Evolutionary conservation across 495 filamentous ascomycete species (phyloP).

Genomic region (Penicillium cinerascens): DNA sequence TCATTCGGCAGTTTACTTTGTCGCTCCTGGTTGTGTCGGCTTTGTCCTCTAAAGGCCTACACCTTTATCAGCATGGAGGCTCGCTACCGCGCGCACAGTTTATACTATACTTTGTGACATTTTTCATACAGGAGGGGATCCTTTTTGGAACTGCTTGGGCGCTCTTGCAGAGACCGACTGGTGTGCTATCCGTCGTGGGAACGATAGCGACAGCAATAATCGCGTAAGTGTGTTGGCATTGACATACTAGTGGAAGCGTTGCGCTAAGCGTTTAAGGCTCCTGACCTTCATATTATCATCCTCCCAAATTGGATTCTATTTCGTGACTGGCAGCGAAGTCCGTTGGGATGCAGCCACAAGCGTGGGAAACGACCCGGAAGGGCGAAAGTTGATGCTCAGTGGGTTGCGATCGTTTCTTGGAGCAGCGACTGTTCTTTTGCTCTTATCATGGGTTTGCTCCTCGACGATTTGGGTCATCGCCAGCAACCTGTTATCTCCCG

Average conservation of each 20-base stretch:
- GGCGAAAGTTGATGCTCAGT: conserved; percentile 22
- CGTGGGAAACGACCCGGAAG: conserved; percentile 21
- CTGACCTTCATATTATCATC: conserved; percentile 16
- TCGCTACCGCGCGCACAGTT: conserved; percentile 8
- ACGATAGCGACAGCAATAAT: not conserved
- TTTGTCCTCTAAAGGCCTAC: conserved; percentile 18
- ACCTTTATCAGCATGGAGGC: conserved; percentile 20
- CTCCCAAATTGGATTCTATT: conserved; percentile 24
- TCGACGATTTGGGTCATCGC: conserved; percentile 7
- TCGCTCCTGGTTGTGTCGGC: conserved; percentile 19
- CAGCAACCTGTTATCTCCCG: conserved; percentile 9
- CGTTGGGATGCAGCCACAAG: conserved; percentile 25
- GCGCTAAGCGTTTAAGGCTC: conserved; percentile 3
- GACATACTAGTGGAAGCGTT: not conserved
- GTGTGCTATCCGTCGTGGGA: conserved; percentile 4
- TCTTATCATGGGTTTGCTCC: conserved; percentile 13
- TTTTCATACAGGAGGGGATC: conserved; percentile 20
- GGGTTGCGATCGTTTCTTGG: conserved; percentile 21
- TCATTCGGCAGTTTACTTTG: conserved; percentile 14
- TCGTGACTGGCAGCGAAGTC: conserved; percentile 25
- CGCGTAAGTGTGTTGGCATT: conserved; percentile 1
- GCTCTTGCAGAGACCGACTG: conserved; percentile 11
- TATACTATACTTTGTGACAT: conserved; percentile 21
- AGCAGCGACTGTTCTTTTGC: conserved; percentile 6
- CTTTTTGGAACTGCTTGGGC: conserved; percentile 13